Percentiles rank a stretch among this genome's conserved stretches.
Evolutionary conservation across 257 asterid species (phyloP).

Genomic region (Rhazya stricta): DNA sequence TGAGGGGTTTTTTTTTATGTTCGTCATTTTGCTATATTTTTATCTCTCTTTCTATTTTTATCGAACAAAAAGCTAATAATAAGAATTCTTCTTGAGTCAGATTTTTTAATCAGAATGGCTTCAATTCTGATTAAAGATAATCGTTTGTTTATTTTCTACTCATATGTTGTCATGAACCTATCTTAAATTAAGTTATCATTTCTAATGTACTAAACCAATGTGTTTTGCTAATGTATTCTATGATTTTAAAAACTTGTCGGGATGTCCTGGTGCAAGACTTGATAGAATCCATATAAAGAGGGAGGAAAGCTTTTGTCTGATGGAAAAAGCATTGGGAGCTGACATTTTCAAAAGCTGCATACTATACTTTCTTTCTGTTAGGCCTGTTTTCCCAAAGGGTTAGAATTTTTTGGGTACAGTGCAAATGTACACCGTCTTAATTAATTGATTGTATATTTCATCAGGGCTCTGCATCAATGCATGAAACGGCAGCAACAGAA

Average conservation of each 20-base stretch:
- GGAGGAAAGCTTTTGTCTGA: slow-evolving; percentile 27
- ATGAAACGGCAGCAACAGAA: slow-evolving; percentile 38
- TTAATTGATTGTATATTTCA: slow-evolving; percentile 4
- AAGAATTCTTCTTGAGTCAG: not conserved
- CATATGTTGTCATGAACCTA: too few species aligned
- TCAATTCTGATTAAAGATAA: too few species aligned
- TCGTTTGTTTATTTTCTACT: too few species aligned
- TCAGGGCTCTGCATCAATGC: slow-evolving; percentile 55
- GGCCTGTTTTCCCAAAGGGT: slow-evolving; percentile 26
- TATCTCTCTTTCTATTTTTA: not conserved
- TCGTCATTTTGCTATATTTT: not conserved
- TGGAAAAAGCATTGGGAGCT: slow-evolving; percentile 35
- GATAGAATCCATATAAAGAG: not conserved
- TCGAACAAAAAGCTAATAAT: not conserved
- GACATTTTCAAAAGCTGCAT: slow-evolving; percentile 35
- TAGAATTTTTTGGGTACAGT: slow-evolving; percentile 41
- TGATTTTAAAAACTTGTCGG: too few species aligned
- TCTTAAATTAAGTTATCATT: too few species aligned
- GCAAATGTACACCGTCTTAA: slow-evolving; percentile 28
- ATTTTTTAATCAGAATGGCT: too few species aligned
- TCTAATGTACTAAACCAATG: too few species aligned
- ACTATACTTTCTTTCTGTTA: slow-evolving; percentile 32
- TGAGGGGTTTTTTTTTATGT: not conserved
- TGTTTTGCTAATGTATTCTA: too few species aligned
- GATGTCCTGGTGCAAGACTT: not conserved